Conservation (phyloP, 306 rosid species). For the Vigna unguiculata region DNA sequence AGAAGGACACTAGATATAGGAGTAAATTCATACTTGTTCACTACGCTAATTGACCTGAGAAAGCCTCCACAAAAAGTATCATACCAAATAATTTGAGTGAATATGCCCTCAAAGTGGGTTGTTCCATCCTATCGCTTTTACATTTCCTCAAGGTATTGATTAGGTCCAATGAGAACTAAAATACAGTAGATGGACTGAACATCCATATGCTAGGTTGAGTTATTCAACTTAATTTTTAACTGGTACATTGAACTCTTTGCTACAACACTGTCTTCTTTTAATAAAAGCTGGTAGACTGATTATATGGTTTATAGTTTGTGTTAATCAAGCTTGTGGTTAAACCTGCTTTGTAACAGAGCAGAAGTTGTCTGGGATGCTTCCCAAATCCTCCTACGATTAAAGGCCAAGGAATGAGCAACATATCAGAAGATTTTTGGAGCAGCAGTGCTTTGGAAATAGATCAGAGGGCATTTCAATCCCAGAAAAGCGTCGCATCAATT, state of each 20-base stretch:
- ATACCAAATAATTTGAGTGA: slow-evolving; percentile 23
- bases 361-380: slow-evolving; percentile 86
- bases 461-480: slow-evolving; percentile 58
- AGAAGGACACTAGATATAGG: slow-evolving; percentile 18
- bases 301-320: slow-evolving; percentile 43
- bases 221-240: background rate
- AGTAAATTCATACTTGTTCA: slow-evolving; percentile 17
- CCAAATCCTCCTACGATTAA: slow-evolving; percentile 54
- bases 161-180: background rate
- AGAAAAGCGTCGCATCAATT: slow-evolving; percentile 58
- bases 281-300: slow-evolving; percentile 11
- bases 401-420: slow-evolving; percentile 53
- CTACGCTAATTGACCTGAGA: slow-evolving; percentile 22
- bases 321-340: slow-evolving; percentile 61
- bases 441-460: slow-evolving; percentile 75
- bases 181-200: slow-evolving; percentile 7
- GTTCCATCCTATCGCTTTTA: background rate
- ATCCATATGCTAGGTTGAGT: background rate
- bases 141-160: slow-evolving; percentile 6
- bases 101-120: slow-evolving; percentile 1
- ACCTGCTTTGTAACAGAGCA: slow-evolving; percentile 88
- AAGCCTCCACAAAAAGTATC: slow-evolving; percentile 26
- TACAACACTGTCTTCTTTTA: slow-evolving; percentile 3
- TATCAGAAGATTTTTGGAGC: slow-evolving; percentile 76
- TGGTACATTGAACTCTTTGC: background rate